Conservation (phyloP, 2,329 filamentous ascomycete species). For the Rhytidhysteron rufulum region DNA sequence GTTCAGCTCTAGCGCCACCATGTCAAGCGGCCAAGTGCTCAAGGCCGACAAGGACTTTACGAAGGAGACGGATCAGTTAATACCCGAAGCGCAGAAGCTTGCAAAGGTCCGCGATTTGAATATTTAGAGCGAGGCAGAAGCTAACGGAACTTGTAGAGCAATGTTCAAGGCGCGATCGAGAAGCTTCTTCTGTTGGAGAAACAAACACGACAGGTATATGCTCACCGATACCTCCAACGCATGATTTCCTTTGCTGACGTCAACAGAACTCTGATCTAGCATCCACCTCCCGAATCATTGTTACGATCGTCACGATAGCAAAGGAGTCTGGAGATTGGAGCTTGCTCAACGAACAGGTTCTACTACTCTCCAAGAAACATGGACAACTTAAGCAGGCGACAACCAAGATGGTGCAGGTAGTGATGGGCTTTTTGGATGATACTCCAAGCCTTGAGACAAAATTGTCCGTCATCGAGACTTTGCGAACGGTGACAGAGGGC, state of each 20-base stretch:
- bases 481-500: conserved; percentile 95
- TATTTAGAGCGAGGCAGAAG: conserved; percentile 4
- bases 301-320: conserved; percentile 88
- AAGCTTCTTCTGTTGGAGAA: conserved; percentile 92
- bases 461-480: conserved; percentile 86
- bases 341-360: conserved; percentile 92
- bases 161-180: conserved; percentile 84
- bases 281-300: conserved; percentile 83
- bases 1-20: conserved; percentile 40
- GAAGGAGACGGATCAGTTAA: conserved; percentile 88
- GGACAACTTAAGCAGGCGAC: conserved; percentile 98
- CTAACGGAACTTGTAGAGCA: conserved; percentile 49
- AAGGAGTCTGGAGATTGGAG: conserved; percentile 92
- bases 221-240: conserved; percentile 8
- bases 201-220: conserved; percentile 83
- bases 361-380: conserved; percentile 98
- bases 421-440: conserved; percentile 86
- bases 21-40: conserved; percentile 74
- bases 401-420: conserved; percentile 97
- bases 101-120: conserved; percentile 62
- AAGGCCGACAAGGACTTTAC: conserved; percentile 99
- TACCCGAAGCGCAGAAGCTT: conserved; percentile 85
- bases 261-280: conserved; percentile 88
- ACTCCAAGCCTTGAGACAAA: conserved; percentile 84
- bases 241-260: conserved; percentile 17